Evolutionary conservation across 192 early-diverging fungal genomes (phyloP).

Genomic region (Backusella westeae): DNA sequence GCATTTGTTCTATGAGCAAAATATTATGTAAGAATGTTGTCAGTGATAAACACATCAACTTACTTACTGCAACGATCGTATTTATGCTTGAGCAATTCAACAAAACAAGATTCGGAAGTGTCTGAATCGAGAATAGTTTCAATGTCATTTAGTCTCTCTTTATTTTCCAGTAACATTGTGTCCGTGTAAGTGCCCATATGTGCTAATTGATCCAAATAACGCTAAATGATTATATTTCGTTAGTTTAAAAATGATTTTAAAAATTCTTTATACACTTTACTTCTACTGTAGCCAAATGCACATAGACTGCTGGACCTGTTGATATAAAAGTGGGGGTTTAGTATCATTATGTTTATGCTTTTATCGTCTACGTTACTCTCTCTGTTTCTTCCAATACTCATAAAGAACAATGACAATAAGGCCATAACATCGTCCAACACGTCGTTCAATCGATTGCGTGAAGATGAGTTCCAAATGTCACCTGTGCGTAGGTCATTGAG

Average conservation of each 20-base stretch:
- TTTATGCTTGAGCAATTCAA: slow-evolving; percentile 45
- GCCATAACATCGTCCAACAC: slow-evolving; percentile 76
- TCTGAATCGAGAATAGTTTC: slow-evolving; percentile 54
- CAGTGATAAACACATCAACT: neutral
- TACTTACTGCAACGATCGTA: slow-evolving; percentile 36
- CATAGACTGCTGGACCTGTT: slow-evolving; percentile 64
- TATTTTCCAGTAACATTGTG: slow-evolving; percentile 61
- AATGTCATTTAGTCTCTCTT: slow-evolving; percentile 57
- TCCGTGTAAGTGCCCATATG: slow-evolving; percentile 39
- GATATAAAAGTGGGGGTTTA: neutral
- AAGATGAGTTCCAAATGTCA: slow-evolving; percentile 17
- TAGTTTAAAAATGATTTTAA: neutral
- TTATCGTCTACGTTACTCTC: slow-evolving; percentile 43
- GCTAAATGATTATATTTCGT: slow-evolving; percentile 11
- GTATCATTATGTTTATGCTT: neutral
- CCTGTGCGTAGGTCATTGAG: slow-evolving; percentile 18
- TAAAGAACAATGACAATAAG: slow-evolving; percentile 73
- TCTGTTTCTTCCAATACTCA: slow-evolving; percentile 72
- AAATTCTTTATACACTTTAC: slow-evolving; percentile 33
- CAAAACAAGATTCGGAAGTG: slow-evolving; percentile 37
- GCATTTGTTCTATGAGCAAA: neutral
- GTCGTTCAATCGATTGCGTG: slow-evolving; percentile 57
- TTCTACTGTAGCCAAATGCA: slow-evolving; percentile 74
- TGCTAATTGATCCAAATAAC: slow-evolving; percentile 34
- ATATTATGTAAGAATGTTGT: neutral